Conservation (phyloP, 2,329 filamentous ascomycete genomes). For the Cladorrhinum sp. region DNA sequence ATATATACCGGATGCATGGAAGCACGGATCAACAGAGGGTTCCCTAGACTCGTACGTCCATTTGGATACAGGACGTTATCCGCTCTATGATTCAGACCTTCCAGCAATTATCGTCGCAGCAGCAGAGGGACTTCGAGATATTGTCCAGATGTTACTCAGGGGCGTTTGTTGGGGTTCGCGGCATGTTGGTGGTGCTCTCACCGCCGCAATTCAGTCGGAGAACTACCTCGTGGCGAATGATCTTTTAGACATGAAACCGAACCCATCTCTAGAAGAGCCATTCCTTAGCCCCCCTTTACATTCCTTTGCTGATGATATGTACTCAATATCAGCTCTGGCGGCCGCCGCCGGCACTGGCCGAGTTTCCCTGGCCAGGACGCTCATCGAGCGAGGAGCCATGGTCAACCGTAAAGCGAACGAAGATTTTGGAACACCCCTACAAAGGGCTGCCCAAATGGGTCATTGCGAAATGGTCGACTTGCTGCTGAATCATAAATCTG, state of each 20-base stretch:
- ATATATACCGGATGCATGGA: conserved; percentile 5
- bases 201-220: neutral
- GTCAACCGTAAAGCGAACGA: neutral
- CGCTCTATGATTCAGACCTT: neutral
- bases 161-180: neutral
- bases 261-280: neutral
- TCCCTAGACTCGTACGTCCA: neutral
- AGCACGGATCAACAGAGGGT: conserved; percentile 1
- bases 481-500: neutral
- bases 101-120: conserved; percentile 2
- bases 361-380: conserved; percentile 2
- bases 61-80: neutral
- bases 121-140: neutral
- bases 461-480: neutral
- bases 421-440: neutral
- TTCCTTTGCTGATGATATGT: neutral
- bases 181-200: neutral
- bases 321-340: neutral
- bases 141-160: neutral
- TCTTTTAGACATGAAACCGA: neutral
- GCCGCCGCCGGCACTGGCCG: neutral
- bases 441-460: neutral
- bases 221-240: conserved; percentile 1
- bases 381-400: neutral
- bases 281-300: neutral